Evolutionary conservation across 2,329 filamentous ascomycete species (phyloP).

Genomic region (Cercospora citrullina): DNA sequence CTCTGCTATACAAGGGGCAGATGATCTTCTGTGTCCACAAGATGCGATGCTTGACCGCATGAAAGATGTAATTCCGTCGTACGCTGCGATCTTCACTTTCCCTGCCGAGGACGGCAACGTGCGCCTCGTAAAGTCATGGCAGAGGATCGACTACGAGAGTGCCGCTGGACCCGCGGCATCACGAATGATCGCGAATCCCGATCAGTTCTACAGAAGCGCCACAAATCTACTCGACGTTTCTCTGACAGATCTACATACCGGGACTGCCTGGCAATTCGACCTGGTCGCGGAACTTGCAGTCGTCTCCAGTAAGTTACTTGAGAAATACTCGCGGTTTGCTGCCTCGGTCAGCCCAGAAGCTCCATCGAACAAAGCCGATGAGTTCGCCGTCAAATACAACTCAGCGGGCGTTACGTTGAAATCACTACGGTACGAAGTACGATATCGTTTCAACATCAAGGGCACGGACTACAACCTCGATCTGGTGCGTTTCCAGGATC

Average conservation of each 20-base stretch:
- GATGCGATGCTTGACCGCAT: slow-evolving; percentile 27
- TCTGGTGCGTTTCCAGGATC: slow-evolving; percentile 35
- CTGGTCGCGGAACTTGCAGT: slow-evolving; percentile 27
- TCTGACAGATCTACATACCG: slow-evolving; percentile 32
- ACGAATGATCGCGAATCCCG: slow-evolving; percentile 6
- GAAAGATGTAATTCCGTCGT: slow-evolving; percentile 32
- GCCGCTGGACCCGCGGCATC: slow-evolving; percentile 1
- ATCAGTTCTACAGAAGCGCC: slow-evolving; percentile 29
- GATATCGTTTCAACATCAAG: slow-evolving; percentile 33
- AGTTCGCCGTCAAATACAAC: slow-evolving; percentile 28
- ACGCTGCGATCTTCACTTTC: slow-evolving; percentile 36
- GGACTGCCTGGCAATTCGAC: slow-evolving; percentile 38
- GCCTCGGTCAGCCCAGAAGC: slow-evolving; percentile 25
- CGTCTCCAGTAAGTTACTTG: slow-evolving; percentile 23
- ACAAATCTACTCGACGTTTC: slow-evolving; percentile 33
- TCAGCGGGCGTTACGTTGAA: slow-evolving; percentile 13
- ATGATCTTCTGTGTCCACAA: slow-evolving; percentile 29
- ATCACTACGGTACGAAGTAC: slow-evolving; percentile 30
- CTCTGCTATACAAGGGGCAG: slow-evolving; percentile 22
- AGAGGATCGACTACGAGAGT: slow-evolving; percentile 9
- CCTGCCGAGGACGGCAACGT: slow-evolving; percentile 28
- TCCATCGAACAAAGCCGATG: neutral
- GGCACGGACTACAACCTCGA: slow-evolving; percentile 36
- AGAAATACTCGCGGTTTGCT: slow-evolving; percentile 24
- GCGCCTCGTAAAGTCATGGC: slow-evolving; percentile 33